These are phyloP conservation scores for Aspergillus cejpii DNA, from an alignment of 2,329 filamentous ascomycete species.

Conservation along the genomic window DNA sequence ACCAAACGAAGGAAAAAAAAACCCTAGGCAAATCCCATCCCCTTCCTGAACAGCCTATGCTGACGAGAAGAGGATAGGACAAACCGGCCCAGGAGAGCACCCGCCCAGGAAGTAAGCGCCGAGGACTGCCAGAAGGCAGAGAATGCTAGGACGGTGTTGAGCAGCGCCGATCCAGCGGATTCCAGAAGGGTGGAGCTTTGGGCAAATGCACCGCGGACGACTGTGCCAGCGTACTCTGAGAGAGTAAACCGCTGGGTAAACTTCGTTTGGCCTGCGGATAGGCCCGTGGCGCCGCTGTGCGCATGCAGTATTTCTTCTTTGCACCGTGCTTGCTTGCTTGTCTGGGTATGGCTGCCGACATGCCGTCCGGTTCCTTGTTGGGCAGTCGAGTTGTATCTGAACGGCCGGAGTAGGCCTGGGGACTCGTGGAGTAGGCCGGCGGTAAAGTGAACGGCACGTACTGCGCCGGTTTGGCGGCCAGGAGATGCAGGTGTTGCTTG, in stretches of 20 bases:
- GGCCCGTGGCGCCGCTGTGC: neutral
- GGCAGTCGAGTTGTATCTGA: neutral
- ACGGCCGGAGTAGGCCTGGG: neutral
- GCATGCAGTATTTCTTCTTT: neutral
- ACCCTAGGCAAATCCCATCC: constrained; percentile 12
- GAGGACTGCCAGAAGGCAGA: constrained; percentile 10
- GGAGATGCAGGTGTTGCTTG: neutral
- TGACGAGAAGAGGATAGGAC: constrained; percentile 14
- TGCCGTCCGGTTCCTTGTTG: neutral
- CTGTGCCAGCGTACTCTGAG: neutral
- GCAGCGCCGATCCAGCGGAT: neutral
- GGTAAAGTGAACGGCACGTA: neutral
- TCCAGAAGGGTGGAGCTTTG: neutral
- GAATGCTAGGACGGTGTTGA: constrained; percentile 2
- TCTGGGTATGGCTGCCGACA: neutral
- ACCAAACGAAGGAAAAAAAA: neutral
- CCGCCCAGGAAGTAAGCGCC: constrained; percentile 12
- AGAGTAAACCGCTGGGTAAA: neutral
- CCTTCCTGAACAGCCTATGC: constrained; percentile 13
- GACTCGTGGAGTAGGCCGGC: neutral
- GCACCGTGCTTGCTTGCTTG: neutral
- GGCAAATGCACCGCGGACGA: neutral
- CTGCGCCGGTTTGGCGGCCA: neutral
- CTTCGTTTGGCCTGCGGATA: neutral
- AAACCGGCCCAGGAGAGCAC: constrained; percentile 10